Evolutionary conservation across 164 flowering plant species (phyloP).

Genomic region (Macadamia tetraphylla): DNA sequence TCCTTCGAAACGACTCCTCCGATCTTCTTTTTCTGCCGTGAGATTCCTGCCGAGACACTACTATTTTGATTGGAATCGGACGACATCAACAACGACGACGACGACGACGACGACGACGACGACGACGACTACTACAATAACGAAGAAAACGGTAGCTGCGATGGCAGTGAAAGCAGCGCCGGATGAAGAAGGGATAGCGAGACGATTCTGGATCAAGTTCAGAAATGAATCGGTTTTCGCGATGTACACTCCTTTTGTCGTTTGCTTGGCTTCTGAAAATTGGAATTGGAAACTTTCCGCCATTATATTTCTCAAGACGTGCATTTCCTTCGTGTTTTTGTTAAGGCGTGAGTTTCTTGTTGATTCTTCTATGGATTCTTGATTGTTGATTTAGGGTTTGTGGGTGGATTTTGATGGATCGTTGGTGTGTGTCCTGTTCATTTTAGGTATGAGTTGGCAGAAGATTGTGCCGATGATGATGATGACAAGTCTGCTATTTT

Average conservation of each 20-base stretch:
- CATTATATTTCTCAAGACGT: constrained; percentile 74
- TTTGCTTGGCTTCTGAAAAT: constrained; percentile 62
- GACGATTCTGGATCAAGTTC: constrained; percentile 64
- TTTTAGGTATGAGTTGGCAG: constrained; percentile 71
- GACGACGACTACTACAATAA: neutral
- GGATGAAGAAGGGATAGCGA: constrained; percentile 46
- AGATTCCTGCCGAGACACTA: neutral
- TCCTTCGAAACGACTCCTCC: neutral
- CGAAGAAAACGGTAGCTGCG: neutral
- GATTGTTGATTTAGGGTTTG: neutral
- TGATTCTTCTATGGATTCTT: neutral
- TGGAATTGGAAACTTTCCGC: constrained; percentile 54
- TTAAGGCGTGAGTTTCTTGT: constrained; percentile 59
- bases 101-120: neutral
- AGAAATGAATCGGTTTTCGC: constrained; percentile 50
- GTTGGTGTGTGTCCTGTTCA: neutral
- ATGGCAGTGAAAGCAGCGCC: neutral
- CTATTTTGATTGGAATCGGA: neutral
- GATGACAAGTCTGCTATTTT: constrained; percentile 64
- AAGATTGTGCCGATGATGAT: constrained; percentile 91
- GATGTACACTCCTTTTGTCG: constrained; percentile 61
- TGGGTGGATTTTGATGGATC: neutral
- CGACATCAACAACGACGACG: neutral
- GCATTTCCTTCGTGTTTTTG: constrained; percentile 71
- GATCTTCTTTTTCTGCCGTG: neutral